Conservation (phyloP, 441 rosid genomes). For the Adansonia grandidieri region DNA sequence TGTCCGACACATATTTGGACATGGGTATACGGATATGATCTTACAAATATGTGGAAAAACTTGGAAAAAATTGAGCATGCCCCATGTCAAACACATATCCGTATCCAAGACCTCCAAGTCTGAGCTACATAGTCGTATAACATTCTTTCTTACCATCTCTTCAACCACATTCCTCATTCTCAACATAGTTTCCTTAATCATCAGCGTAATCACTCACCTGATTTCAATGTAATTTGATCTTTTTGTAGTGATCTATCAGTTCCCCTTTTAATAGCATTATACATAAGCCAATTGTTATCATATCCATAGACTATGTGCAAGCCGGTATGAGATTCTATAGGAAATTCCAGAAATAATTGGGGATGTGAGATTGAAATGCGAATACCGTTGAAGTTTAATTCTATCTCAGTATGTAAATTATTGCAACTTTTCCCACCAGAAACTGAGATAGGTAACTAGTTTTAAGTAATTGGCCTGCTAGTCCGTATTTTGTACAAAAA, state of each 20-base stretch:
- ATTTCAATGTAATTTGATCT: neutral
- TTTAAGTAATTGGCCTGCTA: neutral
- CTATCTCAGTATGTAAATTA: neutral
- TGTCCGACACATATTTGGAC: too few relatives aligned
- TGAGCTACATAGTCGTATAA: too few relatives aligned
- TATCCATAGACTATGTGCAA: neutral
- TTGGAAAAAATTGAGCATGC: too few relatives aligned
- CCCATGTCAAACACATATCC: too few relatives aligned
- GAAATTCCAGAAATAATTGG: neutral
- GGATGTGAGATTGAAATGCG: neutral
- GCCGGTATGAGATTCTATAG: neutral
- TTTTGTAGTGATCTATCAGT: neutral
- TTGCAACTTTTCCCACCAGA: neutral
- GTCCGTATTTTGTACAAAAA: neutral
- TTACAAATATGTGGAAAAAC: too few relatives aligned
- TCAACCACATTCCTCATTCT: neutral
- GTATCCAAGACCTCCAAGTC: too few relatives aligned
- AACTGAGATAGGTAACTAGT: neutral
- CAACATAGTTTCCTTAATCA: neutral
- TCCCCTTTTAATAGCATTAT: neutral
- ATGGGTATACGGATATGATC: too few relatives aligned
- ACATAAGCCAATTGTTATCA: neutral
- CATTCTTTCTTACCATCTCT: neutral
- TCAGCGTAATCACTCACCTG: neutral
- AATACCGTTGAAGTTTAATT: neutral